These are phyloP conservation scores for Trichoderma afroharzianum DNA, from an alignment of 2,329 filamentous ascomycete genomes.

Conservation along the genomic window DNA sequence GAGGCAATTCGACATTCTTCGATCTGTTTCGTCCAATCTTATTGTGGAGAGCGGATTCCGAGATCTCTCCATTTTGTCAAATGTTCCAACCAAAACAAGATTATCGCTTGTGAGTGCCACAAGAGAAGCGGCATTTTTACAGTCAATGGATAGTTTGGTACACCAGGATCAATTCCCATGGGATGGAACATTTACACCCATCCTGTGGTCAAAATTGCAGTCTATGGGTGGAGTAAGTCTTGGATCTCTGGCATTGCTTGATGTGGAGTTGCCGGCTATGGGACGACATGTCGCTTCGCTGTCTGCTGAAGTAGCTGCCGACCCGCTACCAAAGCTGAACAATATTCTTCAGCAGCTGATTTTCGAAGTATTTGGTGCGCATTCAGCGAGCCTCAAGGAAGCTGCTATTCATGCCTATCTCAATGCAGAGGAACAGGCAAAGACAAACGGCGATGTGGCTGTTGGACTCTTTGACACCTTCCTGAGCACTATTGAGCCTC, in stretches of 20 bases:
- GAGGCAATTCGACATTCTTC: conserved; percentile 49
- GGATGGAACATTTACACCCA: conserved; percentile 39
- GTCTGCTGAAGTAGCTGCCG: conserved; percentile 45
- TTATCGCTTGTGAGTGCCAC: conserved; percentile 33
- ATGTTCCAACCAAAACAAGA: conserved; percentile 33
- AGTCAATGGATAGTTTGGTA: conserved; percentile 47
- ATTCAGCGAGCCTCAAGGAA: conserved; percentile 32
- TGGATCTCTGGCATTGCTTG: conserved; percentile 58
- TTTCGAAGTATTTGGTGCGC: conserved; percentile 38
- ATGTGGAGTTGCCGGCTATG: conserved; percentile 61
- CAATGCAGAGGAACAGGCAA: conserved; percentile 23
- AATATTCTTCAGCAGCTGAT: conserved; percentile 46
- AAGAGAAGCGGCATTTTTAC: conserved; percentile 39
- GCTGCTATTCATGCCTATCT: conserved; percentile 28
- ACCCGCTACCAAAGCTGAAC: conserved; percentile 49
- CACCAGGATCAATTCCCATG: conserved; percentile 37
- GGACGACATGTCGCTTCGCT: conserved; percentile 52
- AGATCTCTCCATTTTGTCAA: conserved; percentile 43
- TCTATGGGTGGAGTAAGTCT: conserved; percentile 52
- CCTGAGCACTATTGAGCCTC: conserved; percentile 26
- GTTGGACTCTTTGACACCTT: conserved; percentile 24
- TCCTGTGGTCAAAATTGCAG: conserved; percentile 54
- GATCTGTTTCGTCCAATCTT: conserved; percentile 21
- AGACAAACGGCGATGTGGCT: background rate
- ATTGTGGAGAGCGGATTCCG: background rate